These are phyloP conservation scores for Phytophthora meadii DNA, from an alignment of 352 stramenopile species.

Conservation along the genomic window DNA sequence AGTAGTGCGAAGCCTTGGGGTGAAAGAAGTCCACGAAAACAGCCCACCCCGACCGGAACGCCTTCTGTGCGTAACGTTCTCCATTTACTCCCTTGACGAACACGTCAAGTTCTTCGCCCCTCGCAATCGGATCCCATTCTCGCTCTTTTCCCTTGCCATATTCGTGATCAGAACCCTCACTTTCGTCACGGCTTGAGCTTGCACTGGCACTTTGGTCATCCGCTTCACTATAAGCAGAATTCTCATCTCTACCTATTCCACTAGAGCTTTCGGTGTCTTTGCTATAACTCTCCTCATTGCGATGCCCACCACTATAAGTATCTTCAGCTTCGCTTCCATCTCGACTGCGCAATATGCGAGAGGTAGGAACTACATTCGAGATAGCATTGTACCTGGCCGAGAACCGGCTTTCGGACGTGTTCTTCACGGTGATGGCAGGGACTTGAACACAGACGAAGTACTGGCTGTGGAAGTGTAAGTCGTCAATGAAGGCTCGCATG, in stretches of 20 bases:
- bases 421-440: constrained; percentile 54
- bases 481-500: constrained; percentile 67
- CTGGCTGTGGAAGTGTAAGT: constrained; percentile 85
- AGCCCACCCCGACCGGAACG: constrained; percentile 67
- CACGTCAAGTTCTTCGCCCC: constrained; percentile 60
- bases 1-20: constrained; percentile 71
- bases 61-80: constrained; percentile 70
- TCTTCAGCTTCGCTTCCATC: not conserved
- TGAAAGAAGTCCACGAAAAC: constrained; percentile 90
- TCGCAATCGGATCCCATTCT: constrained; percentile 41
- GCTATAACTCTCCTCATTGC: not conserved
- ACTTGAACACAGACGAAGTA: constrained; percentile 79
- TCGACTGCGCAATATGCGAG: not conserved
- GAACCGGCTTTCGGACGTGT: constrained; percentile 13
- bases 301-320: not conserved
- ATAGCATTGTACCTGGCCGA: constrained; percentile 17
- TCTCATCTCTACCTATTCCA: not conserved
- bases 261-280: not conserved
- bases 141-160: not conserved
- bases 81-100: constrained; percentile 82
- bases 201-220: constrained; percentile 2
- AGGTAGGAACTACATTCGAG: not conserved
- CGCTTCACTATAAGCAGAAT: not conserved
- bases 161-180: not conserved
- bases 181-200: constrained; percentile 8